phyloP scores from a whole-genome alignment of 2,329 filamentous ascomycete species.

The Penicillium sp. region DNA sequence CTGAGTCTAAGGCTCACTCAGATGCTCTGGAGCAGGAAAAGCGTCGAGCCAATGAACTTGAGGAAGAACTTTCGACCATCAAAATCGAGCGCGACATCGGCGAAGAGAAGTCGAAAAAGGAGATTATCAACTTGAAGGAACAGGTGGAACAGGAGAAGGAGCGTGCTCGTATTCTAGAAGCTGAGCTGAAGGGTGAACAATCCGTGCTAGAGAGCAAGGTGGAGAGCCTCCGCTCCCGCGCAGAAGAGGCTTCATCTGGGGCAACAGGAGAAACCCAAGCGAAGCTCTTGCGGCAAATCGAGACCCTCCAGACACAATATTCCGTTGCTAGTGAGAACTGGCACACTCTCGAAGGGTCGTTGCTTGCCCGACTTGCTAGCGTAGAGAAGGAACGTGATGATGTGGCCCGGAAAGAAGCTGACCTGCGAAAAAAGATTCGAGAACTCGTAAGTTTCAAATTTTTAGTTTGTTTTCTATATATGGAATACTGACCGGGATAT shows the following conservation, averaged over 20 bases:
- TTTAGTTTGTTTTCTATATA: not conserved
- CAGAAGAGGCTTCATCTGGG: conserved; percentile 87
- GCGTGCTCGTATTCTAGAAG: conserved; percentile 68
- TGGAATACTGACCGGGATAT: conserved; percentile 3
- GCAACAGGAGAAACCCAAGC: conserved; percentile 81
- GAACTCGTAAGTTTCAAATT: conserved; percentile 68
- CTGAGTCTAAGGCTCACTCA: conserved; percentile 68
- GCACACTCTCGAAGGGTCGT: conserved; percentile 90
- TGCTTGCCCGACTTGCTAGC: conserved; percentile 74
- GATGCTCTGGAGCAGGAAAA: conserved; percentile 71
- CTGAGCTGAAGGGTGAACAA: conserved; percentile 80
- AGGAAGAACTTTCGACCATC: conserved; percentile 66
- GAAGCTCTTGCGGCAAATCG: conserved; percentile 89
- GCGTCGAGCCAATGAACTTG: conserved; percentile 58
- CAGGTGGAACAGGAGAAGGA: conserved; percentile 75
- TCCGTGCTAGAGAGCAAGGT: conserved; percentile 82
- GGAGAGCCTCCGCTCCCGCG: conserved; percentile 80
- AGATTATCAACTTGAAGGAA: conserved; percentile 73
- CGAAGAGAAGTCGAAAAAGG: conserved; percentile 69
- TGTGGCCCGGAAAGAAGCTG: conserved; percentile 77
- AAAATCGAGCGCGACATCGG: conserved; percentile 78
- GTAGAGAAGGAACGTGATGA: conserved; percentile 94
- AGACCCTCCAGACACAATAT: conserved; percentile 94
- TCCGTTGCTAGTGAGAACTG: conserved; percentile 94
- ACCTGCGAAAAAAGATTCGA: conserved; percentile 85